Percentiles rank a stretch among this genome's conserved stretches.
Evolutionary conservation across 495 filamentous ascomycete species (phyloP).

Genomic region (Penicillium coffeae): DNA sequence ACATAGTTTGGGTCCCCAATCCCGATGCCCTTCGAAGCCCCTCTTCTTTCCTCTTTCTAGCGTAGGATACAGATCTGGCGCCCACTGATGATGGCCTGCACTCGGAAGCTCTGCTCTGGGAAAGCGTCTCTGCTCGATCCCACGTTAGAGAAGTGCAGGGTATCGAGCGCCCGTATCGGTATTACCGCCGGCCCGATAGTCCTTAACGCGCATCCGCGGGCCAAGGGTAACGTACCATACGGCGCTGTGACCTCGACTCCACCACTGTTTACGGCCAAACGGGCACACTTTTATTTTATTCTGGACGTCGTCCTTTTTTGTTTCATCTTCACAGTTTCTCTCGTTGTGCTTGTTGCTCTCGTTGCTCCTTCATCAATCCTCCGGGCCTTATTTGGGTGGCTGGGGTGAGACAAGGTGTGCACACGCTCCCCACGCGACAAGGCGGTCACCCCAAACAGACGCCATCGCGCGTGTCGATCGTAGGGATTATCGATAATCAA

Average conservation of each 20-base stretch:
- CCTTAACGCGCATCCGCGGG: background rate
- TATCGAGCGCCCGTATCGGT: constrained; percentile 16
- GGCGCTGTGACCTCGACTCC: constrained; percentile 13
- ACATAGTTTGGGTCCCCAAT: background rate
- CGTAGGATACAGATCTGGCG: background rate
- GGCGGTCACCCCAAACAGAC: constrained; percentile 35
- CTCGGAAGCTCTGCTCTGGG: constrained; percentile 21
- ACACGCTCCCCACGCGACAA: constrained; percentile 32
- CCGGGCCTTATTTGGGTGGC: background rate
- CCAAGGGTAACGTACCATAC: constrained; percentile 13
- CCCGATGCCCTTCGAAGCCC: background rate
- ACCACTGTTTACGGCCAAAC: constrained; percentile 29
- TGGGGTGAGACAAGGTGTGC: background rate
- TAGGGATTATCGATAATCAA: constrained; percentile 35
- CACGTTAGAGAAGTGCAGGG: constrained; percentile 16
- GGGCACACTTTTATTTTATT: constrained; percentile 9
- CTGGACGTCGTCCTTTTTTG: constrained; percentile 6
- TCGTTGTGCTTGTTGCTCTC: constrained; percentile 2
- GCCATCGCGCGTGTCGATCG: constrained; percentile 33
- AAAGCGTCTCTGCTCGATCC: constrained; percentile 10
- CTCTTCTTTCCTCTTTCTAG: background rate
- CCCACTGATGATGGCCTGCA: constrained; percentile 8
- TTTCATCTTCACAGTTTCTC: background rate
- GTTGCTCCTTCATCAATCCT: constrained; percentile 1
- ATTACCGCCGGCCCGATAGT: constrained; percentile 11